These are phyloP conservation scores for Singerocomus inundabilis DNA, from an alignment of 1,284 basidiomycete species.

Conservation along the genomic window DNA sequence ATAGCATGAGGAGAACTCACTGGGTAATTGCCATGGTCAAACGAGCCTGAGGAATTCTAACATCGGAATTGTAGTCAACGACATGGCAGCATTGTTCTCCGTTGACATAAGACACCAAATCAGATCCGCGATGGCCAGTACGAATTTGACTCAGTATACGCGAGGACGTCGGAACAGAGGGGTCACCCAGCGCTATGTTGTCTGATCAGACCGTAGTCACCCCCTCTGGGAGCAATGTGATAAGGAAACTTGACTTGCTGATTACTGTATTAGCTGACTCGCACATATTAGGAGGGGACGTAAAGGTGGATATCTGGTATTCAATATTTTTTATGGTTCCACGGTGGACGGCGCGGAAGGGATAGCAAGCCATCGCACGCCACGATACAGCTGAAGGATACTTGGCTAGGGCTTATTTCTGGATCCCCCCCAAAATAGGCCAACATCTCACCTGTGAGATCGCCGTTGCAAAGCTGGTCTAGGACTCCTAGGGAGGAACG, in stretches of 20 bases:
- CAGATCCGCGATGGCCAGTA: neutral
- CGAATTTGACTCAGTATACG: neutral
- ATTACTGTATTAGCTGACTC: neutral
- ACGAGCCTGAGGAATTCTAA: neutral
- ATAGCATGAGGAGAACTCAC: neutral
- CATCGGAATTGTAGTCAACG: neutral
- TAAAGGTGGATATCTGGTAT: too few relatives aligned
- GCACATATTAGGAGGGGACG: neutral
- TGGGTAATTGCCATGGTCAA: neutral
- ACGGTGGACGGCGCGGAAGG: neutral
- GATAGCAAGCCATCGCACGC: neutral
- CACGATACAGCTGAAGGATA: neutral
- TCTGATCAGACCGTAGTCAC: neutral
- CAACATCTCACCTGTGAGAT: neutral
- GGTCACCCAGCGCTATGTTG: neutral
- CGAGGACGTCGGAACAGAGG: neutral
- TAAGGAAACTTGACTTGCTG: neutral
- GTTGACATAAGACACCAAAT: constrained; percentile 1
- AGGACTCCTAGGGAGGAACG: neutral
- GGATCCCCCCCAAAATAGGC: neutral
- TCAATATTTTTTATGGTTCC: too few relatives aligned
- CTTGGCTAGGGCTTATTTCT: neutral
- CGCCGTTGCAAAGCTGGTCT: neutral
- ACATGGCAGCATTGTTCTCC: neutral
- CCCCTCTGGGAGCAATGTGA: neutral